These are phyloP conservation scores for Hippophae gyantsensis DNA, from an alignment of 306 rosid species.

Conservation along the genomic window DNA sequence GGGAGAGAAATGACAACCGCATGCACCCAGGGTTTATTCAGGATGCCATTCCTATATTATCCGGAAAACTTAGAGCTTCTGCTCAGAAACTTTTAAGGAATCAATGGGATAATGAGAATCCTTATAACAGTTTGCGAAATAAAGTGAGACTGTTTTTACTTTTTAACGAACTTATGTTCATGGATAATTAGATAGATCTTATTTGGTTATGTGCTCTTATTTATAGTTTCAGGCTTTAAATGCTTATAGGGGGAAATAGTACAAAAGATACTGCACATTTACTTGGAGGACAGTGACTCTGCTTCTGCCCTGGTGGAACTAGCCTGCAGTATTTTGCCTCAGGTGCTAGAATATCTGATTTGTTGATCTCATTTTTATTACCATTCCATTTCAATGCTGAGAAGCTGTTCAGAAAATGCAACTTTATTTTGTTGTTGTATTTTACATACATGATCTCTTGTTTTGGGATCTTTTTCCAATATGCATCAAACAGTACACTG, in stretches of 20 bases:
- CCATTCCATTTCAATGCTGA: constrained; percentile 1
- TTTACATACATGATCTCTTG: background rate
- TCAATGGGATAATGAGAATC: constrained; percentile 21
- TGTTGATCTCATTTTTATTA: background rate
- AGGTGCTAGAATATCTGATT: constrained; percentile 16
- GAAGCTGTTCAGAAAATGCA: constrained; percentile 1
- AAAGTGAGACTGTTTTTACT: constrained; percentile 15
- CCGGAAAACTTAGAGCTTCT: constrained; percentile 25
- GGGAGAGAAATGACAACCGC: constrained; percentile 18
- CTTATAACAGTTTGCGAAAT: constrained; percentile 22
- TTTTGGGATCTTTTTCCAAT: background rate
- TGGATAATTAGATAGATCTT: background rate
- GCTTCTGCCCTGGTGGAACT: constrained; percentile 28
- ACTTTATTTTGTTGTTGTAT: background rate
- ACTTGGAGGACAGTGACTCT: constrained; percentile 28
- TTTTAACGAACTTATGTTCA: background rate
- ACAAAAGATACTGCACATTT: constrained; percentile 26
- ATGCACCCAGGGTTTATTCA: constrained; percentile 13
- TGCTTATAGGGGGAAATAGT: constrained; percentile 27
- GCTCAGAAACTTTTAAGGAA: constrained; percentile 29
- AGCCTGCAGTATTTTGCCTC: constrained; percentile 21
- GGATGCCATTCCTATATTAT: constrained; percentile 20
- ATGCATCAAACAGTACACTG: background rate
- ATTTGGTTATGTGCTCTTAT: background rate
- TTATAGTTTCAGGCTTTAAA: background rate